phyloP scores from a whole-genome alignment of 108 stramenopile species.

The Tribonema minus region DNA sequence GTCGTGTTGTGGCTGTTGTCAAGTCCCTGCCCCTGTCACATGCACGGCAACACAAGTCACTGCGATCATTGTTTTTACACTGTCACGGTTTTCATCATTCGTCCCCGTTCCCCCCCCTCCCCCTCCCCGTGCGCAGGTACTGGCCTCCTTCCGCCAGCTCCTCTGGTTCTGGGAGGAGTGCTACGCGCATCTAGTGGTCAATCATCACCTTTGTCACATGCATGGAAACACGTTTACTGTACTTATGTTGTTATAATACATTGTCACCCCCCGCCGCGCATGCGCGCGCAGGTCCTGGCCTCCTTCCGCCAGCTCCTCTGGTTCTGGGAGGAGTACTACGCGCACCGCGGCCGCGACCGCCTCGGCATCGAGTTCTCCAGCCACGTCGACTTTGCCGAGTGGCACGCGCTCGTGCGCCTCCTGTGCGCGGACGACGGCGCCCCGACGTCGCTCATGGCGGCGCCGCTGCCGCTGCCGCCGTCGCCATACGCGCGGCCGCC shows the following conservation, averaged over 20 bases:
- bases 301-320: conserved; percentile 57
- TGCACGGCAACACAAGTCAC: too few relatives aligned
- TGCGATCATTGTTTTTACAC: too few relatives aligned
- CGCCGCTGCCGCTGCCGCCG: conserved; percentile 19
- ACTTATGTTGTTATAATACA: too few relatives aligned
- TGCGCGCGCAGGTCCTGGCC: conserved; percentile 1
- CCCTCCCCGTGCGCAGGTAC: background rate
- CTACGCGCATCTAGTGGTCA: too few relatives aligned
- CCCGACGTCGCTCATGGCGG: conserved; percentile 21
- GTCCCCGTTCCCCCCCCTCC: too few relatives aligned
- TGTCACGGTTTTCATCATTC: too few relatives aligned
- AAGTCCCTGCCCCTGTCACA: too few relatives aligned
- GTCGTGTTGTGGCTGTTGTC: too few relatives aligned
- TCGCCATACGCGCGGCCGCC: conserved; percentile 42
- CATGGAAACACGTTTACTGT: too few relatives aligned
- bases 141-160: conserved; percentile 34
- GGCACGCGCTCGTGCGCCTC: conserved; percentile 62
- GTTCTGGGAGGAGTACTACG: conserved; percentile 81
- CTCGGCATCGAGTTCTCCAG: conserved; percentile 76
- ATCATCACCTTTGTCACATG: too few relatives aligned
- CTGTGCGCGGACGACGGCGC: conserved; percentile 71
- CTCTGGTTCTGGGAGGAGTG: conserved; percentile 87
- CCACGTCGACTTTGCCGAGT: conserved; percentile 73
- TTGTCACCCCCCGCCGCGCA: background rate
- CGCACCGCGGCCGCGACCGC: conserved; percentile 74